A percentile compares a stretch with the other conserved stretches of the same genome.
Evolutionary conservation across 2,329 filamentous ascomycete species (phyloP).

Genomic region (Colletotrichum viniferum): DNA sequence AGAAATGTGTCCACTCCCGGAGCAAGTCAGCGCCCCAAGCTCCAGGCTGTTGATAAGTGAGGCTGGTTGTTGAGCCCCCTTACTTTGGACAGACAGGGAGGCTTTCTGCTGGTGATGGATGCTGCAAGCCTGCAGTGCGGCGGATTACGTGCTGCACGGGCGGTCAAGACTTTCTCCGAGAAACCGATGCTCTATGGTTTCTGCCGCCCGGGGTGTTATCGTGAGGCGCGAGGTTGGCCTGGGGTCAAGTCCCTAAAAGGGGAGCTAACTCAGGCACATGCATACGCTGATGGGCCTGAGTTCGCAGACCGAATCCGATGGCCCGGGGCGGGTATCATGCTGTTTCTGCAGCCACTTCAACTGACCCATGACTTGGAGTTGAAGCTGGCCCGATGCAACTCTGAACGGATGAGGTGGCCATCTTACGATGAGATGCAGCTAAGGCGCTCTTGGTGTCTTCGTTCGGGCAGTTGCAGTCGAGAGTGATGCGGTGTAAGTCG

Average conservation of each 20-base stretch:
- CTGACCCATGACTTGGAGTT: neutral
- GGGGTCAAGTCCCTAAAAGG: neutral
- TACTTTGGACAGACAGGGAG: neutral
- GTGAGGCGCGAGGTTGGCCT: neutral
- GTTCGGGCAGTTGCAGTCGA: neutral
- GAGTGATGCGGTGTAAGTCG: neutral
- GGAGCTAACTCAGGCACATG: slow-evolving; percentile 18
- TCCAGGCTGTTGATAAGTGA: neutral
- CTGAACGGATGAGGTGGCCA: neutral
- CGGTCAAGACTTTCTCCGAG: neutral
- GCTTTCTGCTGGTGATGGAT: neutral
- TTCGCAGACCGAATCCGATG: neutral
- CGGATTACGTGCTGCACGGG: neutral
- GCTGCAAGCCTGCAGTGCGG: neutral
- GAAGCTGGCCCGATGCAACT: neutral
- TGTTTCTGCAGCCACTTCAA: neutral
- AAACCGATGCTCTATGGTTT: neutral
- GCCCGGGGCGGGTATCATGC: neutral
- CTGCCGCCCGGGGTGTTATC: slow-evolving; percentile 6
- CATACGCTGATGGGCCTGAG: slow-evolving; percentile 10
- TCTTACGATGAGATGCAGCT: neutral
- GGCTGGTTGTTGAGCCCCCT: neutral
- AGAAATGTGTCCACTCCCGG: neutral
- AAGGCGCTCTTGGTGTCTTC: neutral
- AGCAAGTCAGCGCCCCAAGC: neutral